Evolutionary conservation across 768 basidiomycete species (phyloP), one percentile per base, ranked within the genome.

Genomic region (Leccinum obscurum): DNA sequence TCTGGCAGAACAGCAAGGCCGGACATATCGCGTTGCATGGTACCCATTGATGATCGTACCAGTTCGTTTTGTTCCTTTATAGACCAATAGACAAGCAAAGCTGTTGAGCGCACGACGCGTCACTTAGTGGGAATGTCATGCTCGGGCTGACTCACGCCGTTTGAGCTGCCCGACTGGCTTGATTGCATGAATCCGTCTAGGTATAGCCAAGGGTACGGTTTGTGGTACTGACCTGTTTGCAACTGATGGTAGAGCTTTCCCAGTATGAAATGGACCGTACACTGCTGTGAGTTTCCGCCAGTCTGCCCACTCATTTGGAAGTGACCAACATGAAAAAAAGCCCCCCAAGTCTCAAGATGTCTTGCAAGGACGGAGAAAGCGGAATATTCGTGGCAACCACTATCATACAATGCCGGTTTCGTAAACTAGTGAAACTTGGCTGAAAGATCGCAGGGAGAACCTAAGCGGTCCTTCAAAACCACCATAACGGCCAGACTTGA

Each of bases 1-100:
- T 75, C 37, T 89, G 79, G 78, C 79, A 85, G 68, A 88, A 91
- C 73, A 90, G 88, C 81, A 93, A 93, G 77, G 91, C 84, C 17
- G 91, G 86, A 35, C 90, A 91, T 66, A 68, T 87, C 10, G 44
- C 44, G 10, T 46, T 76, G n/a, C 73, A 74, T 41, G 72, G 72
- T 44, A 55, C 44, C n/a, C 44, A 44, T 44, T 44, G n/a, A 44
- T 44, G n/a, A 44, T 44, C 10, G n/a, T 44, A 44, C n/a, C 20
- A 44, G 44, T 20, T 44, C n/a, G n/a, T 10, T 20, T 11, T 20
- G 44, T 44, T 44, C 44, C 44, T 44, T 44, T 20, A 44, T 44
- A 44, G 44, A 44, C n/a, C 10, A 44, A 44, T 44, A 44, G 44
- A 44, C 44, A 41, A 9, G 17, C 39, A 41, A 9, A 8, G 0